Percentiles rank a stretch among this genome's conserved stretches.
phyloP scores from a whole-genome alignment of 371 early-diverging fungal species.

The Phascolomyces articulosus region DNA sequence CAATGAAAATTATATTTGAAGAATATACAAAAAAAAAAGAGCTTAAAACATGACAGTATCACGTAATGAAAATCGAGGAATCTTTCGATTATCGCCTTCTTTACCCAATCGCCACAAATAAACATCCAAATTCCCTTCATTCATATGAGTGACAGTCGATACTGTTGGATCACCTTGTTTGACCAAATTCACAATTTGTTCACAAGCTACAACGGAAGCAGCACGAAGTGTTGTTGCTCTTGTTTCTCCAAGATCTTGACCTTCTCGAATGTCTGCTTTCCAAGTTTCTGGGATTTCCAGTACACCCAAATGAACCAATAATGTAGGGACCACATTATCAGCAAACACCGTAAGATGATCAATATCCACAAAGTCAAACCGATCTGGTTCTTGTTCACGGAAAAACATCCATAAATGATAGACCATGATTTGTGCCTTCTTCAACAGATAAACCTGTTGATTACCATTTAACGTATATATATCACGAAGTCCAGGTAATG shows the following conservation, averaged over 20 bases:
- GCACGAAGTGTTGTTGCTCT: constrained; percentile 67
- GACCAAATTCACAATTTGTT: constrained; percentile 53
- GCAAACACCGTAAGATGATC: constrained; percentile 68
- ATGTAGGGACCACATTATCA: constrained; percentile 77
- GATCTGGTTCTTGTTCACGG: constrained; percentile 41
- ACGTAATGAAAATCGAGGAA: constrained; percentile 63
- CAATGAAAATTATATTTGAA: no score
- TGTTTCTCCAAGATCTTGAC: constrained; percentile 52
- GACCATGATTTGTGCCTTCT: constrained; percentile 71
- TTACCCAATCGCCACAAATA: constrained; percentile 77
- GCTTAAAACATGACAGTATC: constrained; percentile 70
- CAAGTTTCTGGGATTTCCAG: constrained; percentile 57
- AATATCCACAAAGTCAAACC: constrained; percentile 71
- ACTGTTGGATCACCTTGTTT: constrained; percentile 13
- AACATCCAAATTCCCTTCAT: constrained; percentile 63
- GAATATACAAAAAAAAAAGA: no score
- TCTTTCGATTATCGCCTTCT: constrained; percentile 61
- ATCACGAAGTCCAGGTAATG: constrained; percentile 76
- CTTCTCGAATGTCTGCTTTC: constrained; percentile 48
- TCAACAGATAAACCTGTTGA: constrained; percentile 62
- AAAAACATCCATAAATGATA: constrained; percentile 52
- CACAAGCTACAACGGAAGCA: constrained; percentile 70
- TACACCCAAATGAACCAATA: constrained; percentile 60
- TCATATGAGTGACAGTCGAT: constrained; percentile 31
- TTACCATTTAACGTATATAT: constrained; percentile 44